Base-by-base conservation (phyloP, 306 rosid species). In the Cucumis cinereus region DNA sequence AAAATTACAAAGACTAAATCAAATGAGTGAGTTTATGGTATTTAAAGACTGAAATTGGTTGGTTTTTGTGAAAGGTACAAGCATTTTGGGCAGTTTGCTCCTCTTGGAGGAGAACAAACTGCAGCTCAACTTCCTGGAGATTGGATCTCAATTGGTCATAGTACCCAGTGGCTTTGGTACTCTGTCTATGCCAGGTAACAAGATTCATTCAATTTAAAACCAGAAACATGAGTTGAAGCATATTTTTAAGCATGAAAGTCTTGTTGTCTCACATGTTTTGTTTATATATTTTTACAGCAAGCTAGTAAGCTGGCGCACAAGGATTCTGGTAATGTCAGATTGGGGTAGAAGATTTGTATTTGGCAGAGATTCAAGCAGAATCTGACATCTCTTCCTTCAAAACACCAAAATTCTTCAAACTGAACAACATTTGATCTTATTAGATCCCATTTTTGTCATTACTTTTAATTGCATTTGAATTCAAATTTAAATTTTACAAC, bases 41-140 rank as follows among this genome's bases (percentile, higher is more conserved):
- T 47, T 47, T 17, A 15, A 47, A 6, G 67, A 57, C 55, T 58
- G 66, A 76, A 52, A 15, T 15, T 70, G 10, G 67, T 67, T 54
- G 4, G 45, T 61, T 72, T 64, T 26, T 41, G 15, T 28, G 77
- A 43, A 81, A 92, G 98, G 90, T 89, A 90, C 64, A 92, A 82
- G 84, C 96, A 92, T 82, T 82, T 92, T 3, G 96, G 92, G 82
- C 93, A 89, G 81, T 92, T 92, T 83, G 96, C 94, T 43, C 96
- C 98, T 41, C 79, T 92, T n/a, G 98, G 98, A 40, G 98, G 96
- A 84, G 94, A 92, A 59, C 91, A 89, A 83, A 79, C 98, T 16
- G 91, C 94, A n/a, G 90, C 91, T 47, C 89, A 89, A 78, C 89
- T 92, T 61, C 98, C 98, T 2, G 94, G 98, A 83, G 96, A 90